Evolutionary conservation across 768 basidiomycete genomes (phyloP).

Genomic region (Mycena albidolilacea): DNA sequence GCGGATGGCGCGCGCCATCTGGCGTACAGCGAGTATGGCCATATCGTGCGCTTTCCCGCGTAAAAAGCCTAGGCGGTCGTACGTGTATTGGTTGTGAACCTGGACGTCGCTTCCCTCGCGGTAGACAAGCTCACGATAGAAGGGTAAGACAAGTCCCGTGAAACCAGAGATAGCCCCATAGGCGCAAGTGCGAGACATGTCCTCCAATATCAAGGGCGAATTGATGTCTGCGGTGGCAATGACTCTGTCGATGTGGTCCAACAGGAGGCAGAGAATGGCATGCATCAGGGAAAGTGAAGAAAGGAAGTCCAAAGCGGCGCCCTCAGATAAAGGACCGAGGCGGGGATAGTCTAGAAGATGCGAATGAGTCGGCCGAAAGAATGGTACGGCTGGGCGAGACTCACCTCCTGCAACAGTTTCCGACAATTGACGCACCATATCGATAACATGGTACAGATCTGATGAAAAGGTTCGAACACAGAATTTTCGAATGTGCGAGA

Average conservation of each 20-base stretch:
- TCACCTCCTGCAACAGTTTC: slow-evolving; percentile 22
- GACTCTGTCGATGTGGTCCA: slow-evolving; percentile 22
- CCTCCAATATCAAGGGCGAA: not conserved
- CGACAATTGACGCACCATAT: slow-evolving; percentile 1
- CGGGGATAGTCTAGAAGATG: slow-evolving; percentile 28
- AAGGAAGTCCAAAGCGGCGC: slow-evolving; percentile 7
- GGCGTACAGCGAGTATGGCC: not conserved
- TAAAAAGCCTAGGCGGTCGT: slow-evolving; percentile 10
- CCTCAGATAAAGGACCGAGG: slow-evolving; percentile 27
- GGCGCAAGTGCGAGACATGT: slow-evolving; percentile 4
- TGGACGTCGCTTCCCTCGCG: not conserved
- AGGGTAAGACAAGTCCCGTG: slow-evolving; percentile 13
- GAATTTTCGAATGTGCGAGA: not conserved
- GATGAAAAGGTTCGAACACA: not conserved
- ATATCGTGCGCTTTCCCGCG: slow-evolving; percentile 9
- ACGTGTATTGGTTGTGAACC: not conserved
- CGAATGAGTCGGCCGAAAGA: not conserved
- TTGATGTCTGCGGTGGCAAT: not conserved
- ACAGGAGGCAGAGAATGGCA: slow-evolving; percentile 6
- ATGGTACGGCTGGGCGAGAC: not conserved
- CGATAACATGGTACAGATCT: not conserved
- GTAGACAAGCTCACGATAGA: slow-evolving; percentile 30
- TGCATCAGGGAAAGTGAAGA: slow-evolving; percentile 20
- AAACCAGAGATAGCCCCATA: slow-evolving; percentile 16
- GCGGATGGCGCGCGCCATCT: slow-evolving; percentile 14